Base-by-base conservation (phyloP, 106 monocot species). In the Phalaenopsis aphrodite region DNA sequence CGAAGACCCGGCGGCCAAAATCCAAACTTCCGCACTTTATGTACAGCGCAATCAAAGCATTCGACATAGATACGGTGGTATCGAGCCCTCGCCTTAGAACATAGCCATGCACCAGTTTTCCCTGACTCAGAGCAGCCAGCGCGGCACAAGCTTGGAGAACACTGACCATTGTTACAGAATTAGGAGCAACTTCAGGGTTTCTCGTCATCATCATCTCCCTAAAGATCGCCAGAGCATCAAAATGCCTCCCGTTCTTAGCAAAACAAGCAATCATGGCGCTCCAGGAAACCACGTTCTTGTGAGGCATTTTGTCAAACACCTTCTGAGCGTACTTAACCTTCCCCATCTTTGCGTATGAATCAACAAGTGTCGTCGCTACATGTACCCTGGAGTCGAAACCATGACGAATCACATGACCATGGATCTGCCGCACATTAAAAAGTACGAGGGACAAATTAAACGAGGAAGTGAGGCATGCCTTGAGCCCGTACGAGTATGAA, bases 231-330 rank as follows among this genome's bases (percentile, higher is more conserved):
- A 98, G 43, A 0, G 92, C 94, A 76, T 87, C 87, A 19, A 88
- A 82, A 0, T 89, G 83, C 4, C 87, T 88, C 82, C 87, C 91
- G 41, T 85, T 91, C 76, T 83, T 90, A 7, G 91, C 90, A 46
- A 91, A 94, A 42, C 92, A 96, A 56, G 86, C 85, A 45, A 98
- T 89, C 88, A 98, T 94, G 36, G 98, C 92, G 56, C 91, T 94
- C 94, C 92, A 94, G 0, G 94, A 88, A 58, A 98, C 90, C 73
- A 94, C 86, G 79, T 93, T 98, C 81, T 76, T 87, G 0, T 78
- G 78, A 7, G 52, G 56, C 86, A 93, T 93, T 41, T 82, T 72
- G 75, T 89, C 89, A 47, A 98, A 94, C 88, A 93, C 83, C 6
- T 56, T 78, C 68, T 85, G 80, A 0, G 92, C 84, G 61, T 77